phyloP scores from a whole-genome alignment of 169 alveolate species.

The Cyclospora cayetanensis region DNA sequence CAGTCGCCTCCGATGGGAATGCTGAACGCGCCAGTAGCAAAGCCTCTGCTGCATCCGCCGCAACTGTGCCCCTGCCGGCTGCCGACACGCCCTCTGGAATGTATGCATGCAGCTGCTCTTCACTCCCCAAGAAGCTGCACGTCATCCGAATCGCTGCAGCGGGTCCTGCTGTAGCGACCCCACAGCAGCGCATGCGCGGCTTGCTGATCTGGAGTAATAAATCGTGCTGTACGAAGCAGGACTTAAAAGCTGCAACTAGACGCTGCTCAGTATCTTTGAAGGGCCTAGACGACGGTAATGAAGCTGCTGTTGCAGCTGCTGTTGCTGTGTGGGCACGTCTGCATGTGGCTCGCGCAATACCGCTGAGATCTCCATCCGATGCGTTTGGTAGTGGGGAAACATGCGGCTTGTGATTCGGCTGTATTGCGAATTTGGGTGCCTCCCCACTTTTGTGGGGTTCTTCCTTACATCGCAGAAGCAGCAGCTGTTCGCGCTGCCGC shows the following conservation, averaged over 20 bases:
- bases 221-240: constrained; percentile 8
- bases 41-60: constrained; percentile 33
- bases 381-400: too few relatives aligned
- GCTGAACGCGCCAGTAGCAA: constrained; percentile 44
- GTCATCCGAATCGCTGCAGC: constrained; percentile 6
- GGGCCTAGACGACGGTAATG: background rate
- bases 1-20: background rate
- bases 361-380: background rate
- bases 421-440: too few relatives aligned
- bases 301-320: constrained; percentile 43
- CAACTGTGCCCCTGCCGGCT: background rate
- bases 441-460: too few relatives aligned
- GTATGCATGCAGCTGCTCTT: background rate
- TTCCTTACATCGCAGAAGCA: background rate
- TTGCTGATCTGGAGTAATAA: constrained; percentile 17
- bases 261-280: too few relatives aligned
- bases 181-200: background rate
- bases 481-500: constrained; percentile 13
- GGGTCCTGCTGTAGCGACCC: constrained; percentile 4
- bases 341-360: background rate
- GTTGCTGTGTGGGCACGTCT: constrained; percentile 47
- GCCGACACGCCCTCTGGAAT: background rate
- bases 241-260: background rate
- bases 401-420: too few relatives aligned
- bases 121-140: constrained; percentile 34